A percentile compares a stretch with the other conserved stretches of the same genome.
Conservation (phyloP, 805 yeast species). For the Yueomyces sp. region DNA sequence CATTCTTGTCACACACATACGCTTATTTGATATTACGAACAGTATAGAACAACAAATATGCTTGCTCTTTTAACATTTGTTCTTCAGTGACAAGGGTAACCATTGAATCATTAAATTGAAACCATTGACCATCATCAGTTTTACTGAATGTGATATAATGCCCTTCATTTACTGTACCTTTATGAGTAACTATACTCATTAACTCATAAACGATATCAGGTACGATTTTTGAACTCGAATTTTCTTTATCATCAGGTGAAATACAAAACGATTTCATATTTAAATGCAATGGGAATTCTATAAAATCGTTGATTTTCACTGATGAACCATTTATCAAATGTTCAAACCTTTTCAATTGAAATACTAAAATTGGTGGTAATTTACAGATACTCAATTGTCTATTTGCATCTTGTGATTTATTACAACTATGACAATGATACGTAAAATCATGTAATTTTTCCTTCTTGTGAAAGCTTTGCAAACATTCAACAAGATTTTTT, state of each 20-base stretch:
- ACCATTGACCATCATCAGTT: conserved; percentile 68
- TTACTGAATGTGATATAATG: conserved; percentile 80
- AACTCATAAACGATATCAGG: conserved; percentile 57
- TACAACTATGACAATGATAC: conserved; percentile 61
- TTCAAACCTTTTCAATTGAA: conserved; percentile 66
- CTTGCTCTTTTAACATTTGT: conserved; percentile 57
- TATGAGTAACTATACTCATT: conserved; percentile 77
- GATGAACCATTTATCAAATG: conserved; percentile 30
- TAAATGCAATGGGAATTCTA: conserved; percentile 58
- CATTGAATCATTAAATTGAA: conserved; percentile 79
- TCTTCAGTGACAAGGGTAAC: conserved; percentile 52
- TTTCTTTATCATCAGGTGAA: conserved; percentile 2
- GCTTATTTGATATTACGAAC: conserved; percentile 8
- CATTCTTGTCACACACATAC: no score
- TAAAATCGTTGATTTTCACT: conserved; percentile 63
- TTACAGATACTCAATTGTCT: conserved; percentile 59
- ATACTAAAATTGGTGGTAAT: conserved; percentile 64
- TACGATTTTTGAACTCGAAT: conserved; percentile 4
- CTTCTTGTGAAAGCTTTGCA: conserved; percentile 59
- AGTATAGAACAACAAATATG: conserved; percentile 68
- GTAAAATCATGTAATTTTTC: conserved; percentile 60
- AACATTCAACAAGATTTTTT: conserved; percentile 43
- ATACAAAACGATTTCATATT: conserved; percentile 51
- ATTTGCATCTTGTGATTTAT: conserved; percentile 45
- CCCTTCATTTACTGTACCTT: conserved; percentile 91